Base-by-base conservation (phyloP, 805 yeast genomes). In the Blastobotrys attinorum region DNA sequence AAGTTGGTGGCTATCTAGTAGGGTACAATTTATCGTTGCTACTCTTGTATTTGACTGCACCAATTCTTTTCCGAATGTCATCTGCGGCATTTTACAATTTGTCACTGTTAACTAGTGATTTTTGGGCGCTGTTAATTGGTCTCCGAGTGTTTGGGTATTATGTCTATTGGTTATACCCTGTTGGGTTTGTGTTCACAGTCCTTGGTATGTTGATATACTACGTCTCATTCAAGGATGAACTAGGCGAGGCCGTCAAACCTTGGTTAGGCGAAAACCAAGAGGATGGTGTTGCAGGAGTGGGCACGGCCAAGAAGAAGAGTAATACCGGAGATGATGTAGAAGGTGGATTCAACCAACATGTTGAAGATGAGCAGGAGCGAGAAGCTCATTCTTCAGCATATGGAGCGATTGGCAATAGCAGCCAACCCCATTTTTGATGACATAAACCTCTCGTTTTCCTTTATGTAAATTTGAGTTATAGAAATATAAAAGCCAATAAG, bases 11-110 rank as follows among this genome's bases (percentile, higher is more conserved):
- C 21, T 69, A 64, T 53, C 65, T 69, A 39, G 59, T 56, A n/a
- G 73, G 73, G 11, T 69, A 62, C 51, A 66, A 70, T 11, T 47
- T 65, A 22, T 57, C 66, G 7, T 53, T 69, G 64, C 53, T 69
- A 43, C 41, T 69, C 42, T 55, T 69, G 31, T 69, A 69, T 58
- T 44, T 59, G 45, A 58, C 70, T 10, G 69, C 70, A 18, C 73
- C 73, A 17, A 60, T 69, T 37, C 48, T 69, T 50, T 63, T 69
- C 60, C 56, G 73, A 31, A 65, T 69, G 65, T 65, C 73, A 15
- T 66, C 71, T 4, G 72, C 73, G 10, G 71, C 73, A 10, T 69
- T 69, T 47, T 69, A 69, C 60, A 69, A 69, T 54, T 52, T 69
- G 45, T 66, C 70, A 31, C 44, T 68, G 18, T 57, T 69, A 40